Evolutionary conservation across 768 basidiomycete species (phyloP).

Genomic region (Pisolithus albus): DNA sequence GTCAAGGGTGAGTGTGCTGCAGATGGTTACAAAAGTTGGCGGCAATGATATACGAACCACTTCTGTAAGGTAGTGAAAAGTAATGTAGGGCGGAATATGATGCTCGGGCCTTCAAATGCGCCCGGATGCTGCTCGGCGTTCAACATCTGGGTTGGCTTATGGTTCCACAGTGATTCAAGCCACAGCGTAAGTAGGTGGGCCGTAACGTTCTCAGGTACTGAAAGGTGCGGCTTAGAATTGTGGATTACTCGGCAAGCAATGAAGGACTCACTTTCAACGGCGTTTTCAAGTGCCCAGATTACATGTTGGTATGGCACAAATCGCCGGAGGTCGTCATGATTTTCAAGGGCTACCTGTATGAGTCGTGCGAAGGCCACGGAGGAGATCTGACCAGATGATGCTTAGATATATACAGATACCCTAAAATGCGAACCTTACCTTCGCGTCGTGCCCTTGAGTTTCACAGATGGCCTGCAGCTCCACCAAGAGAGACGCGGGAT

Average conservation of each 20-base stretch:
- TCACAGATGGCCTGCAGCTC: constrained; percentile 19
- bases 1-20: neutral
- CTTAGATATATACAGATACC: neutral
- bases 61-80: constrained; percentile 32
- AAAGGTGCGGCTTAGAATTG: neutral
- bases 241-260: neutral
- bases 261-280: constrained; percentile 32
- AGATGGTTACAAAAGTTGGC: neutral
- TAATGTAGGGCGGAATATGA: constrained; percentile 40
- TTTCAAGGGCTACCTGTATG: constrained; percentile 33
- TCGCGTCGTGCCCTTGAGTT: constrained; percentile 6
- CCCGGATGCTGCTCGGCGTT: constrained; percentile 12
- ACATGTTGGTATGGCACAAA: constrained; percentile 51
- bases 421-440: constrained; percentile 9
- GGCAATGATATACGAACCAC: constrained; percentile 30
- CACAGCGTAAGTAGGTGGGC: constrained; percentile 39
- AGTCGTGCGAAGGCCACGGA: constrained; percentile 29
- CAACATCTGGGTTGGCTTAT: constrained; percentile 5
- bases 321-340: constrained; percentile 34
- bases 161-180: constrained; percentile 46
- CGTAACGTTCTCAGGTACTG: constrained; percentile 29
- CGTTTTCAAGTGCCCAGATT: constrained; percentile 41
- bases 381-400: constrained; percentile 7
- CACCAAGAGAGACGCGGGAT: constrained; percentile 19
- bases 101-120: constrained; percentile 27